Base-by-base conservation (phyloP, 805 yeast genomes). In the Yarrowia osloensis region DNA sequence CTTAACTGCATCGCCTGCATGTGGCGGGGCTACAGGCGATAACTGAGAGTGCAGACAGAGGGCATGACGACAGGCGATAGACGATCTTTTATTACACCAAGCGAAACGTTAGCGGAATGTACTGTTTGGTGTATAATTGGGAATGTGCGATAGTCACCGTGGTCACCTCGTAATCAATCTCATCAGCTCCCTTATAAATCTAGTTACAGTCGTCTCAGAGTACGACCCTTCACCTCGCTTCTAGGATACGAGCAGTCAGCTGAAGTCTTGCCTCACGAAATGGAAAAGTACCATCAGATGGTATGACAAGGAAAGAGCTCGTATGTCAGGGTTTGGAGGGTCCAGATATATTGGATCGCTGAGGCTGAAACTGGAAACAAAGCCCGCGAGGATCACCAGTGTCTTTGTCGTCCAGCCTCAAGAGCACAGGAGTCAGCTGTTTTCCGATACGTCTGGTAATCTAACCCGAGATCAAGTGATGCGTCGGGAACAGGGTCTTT, bases 181-280 rank as follows among this genome's bases (percentile, higher is more conserved):
- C n/a, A n/a, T n/a, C n/a, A n/a, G n/a, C n/a, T n/a, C n/a, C n/a
- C n/a, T n/a, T n/a, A n/a, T n/a, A n/a, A n/a, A n/a, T n/a, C n/a
- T n/a, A n/a, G n/a, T n/a, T 28, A 28, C 31, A 28, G 31, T 5
- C 31, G 31, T 28, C n/a, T n/a, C n/a, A n/a, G n/a, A n/a, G n/a
- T n/a, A n/a, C n/a, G n/a, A n/a, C n/a, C n/a, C n/a, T n/a, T n/a
- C n/a, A n/a, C n/a, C n/a, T n/a, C n/a, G n/a, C n/a, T n/a, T n/a
- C n/a, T n/a, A n/a, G n/a, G n/a, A 35, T 35, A 35, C n/a, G 39
- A 35, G n/a, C 39, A n/a, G n/a, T n/a, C n/a, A n/a, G n/a, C n/a
- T n/a, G n/a, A n/a, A n/a, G n/a, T n/a, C n/a, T 47, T 28, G 54
- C 54, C 54, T 47, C 54, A 47, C 54, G n/a, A 19, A n/a, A 13